These are phyloP conservation scores for Coemansia sp. DNA, from an alignment of 192 early-diverging fungal genomes.

Conservation along the genomic window DNA sequence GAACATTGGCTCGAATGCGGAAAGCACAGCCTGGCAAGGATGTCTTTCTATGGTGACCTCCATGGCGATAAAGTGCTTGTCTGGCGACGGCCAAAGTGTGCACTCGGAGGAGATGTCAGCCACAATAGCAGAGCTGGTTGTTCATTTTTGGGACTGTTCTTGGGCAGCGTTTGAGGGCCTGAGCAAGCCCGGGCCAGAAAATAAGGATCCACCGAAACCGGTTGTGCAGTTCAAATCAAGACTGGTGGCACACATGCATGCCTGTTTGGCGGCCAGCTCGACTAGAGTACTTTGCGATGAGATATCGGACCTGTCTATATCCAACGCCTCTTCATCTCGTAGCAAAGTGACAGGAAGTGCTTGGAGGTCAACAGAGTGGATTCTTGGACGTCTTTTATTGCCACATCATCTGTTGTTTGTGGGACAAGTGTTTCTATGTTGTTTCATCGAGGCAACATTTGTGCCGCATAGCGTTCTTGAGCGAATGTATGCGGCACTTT, in stretches of 20 bases:
- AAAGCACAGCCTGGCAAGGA: slow-evolving; percentile 13
- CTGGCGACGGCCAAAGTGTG: background rate
- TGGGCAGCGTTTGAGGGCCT: slow-evolving; percentile 10
- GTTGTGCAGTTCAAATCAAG: slow-evolving; percentile 11
- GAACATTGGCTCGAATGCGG: background rate
- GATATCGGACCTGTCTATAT: slow-evolving; percentile 11
- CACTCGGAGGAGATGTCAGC: slow-evolving; percentile 23
- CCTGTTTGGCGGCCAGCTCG: slow-evolving; percentile 18
- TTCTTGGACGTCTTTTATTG: slow-evolving; percentile 19
- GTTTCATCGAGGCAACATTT: slow-evolving; percentile 9
- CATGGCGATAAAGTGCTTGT: slow-evolving; percentile 23
- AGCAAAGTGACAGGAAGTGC: background rate
- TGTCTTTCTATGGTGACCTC: slow-evolving; percentile 20
- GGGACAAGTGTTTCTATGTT: slow-evolving; percentile 18
- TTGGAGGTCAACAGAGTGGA: slow-evolving; percentile 18
- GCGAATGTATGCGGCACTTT: slow-evolving; percentile 13
- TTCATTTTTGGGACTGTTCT: slow-evolving; percentile 31
- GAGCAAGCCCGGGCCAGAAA: background rate
- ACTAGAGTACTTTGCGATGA: slow-evolving; percentile 7
- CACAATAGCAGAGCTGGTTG: slow-evolving; percentile 18
- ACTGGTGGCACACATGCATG: slow-evolving; percentile 24
- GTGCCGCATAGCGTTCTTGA: slow-evolving; percentile 14
- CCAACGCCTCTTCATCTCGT: background rate
- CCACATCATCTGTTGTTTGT: slow-evolving; percentile 41
- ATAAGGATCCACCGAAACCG: background rate